Base-by-base conservation (phyloP, 129 eudicot genomes). In the Oenanthe sinensis region DNA sequence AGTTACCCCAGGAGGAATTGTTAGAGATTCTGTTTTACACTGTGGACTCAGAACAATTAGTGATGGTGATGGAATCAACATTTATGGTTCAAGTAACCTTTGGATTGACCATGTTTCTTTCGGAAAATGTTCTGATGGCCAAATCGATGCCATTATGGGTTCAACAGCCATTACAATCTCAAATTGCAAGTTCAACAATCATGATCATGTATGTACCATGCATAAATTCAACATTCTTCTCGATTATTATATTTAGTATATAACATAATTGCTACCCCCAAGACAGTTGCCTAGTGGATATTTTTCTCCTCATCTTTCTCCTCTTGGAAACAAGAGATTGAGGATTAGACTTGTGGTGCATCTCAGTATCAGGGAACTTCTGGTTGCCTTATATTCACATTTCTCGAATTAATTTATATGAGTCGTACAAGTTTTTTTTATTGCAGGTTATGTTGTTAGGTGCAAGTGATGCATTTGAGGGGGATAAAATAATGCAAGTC, bases 71-170 rank as follows among this genome's bases (percentile, higher is more conserved):
- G 91, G 85, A 15, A 88, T 92, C 74, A 88, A 90, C 50, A 77
- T 92, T 19, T 90, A 78, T 68, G 89, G 96, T 28, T 76, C 92
- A 0, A 81, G 78, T 77, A 80, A 80, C 46, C 78, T 90, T 12
- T 92, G 97, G 97, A 81, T 92, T 44, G 97, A 92, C 76, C 97
- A 92, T 68, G 83, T 79, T 46, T 88, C 96, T 0, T 72, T 92
- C 20, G 80, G 87, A 20, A 83, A 73, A 11, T 81, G 88, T 50
- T n/a, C 83, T 2, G 97, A 92, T 68, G 97, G 97, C 24, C 88
- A 90, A 13, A 81, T 92, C 22, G 97, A 92, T 42, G 89, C 89
- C 68, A 85, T 92, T 75, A 78, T 79, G 86, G 92, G 88, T 36
- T 86, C 91, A 55, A 90, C 97, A 2, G 93, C 89, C 22, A 44